Base-by-base conservation (phyloP, 1,139 yeast genomes). In the Pneumocystis wakefieldiae region DNA sequence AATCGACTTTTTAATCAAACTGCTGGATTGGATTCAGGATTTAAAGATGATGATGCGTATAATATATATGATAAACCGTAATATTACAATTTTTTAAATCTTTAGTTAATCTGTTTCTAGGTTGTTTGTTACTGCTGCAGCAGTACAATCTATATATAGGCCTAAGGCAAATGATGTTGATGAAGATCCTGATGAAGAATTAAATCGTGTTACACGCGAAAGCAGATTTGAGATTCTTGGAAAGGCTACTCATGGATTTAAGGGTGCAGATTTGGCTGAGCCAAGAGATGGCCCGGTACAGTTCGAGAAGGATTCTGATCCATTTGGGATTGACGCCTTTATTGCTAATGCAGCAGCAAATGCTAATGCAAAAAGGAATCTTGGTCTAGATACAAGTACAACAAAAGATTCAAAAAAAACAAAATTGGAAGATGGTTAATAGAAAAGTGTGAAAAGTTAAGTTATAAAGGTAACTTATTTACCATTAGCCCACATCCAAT, bases 61-160 rank as follows among this genome's bases (percentile, higher is more conserved):
- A 81, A 80, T 67, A 73, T 81, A 2, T 84, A 84, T 68, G 85
- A 82, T 67, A 76, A 73, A 63, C 83, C 87, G 0, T 48, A 48
- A 48, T 10, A 24, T 12, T 10, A 24, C 24, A 48, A 24, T 48
- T 24, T 48, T 24, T 15, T 6, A 5, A 12, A 24, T 48, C 24
- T 48, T 48, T 24, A 24, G 3, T 19, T 48, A 15, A 48, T 48
- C 14, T 48, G 24, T 48, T 8, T 48, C 15, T 48, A 48, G 55
- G 19, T 71, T 84, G 41, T 84, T 83, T 69, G 74, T 75, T 57
- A 80, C 77, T 1, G 81, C 81, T 62, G 81, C 79, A 63, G 82
- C 80, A 10, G 74, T 81, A 10, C 78, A 77, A 62, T 77, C 76
- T 59, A 76, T 82, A 12, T 83, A 82, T 69, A 75, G 81, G 64